phyloP scores from a whole-genome alignment of 352 stramenopile species.

The Phytophthora pluvialis region DNA sequence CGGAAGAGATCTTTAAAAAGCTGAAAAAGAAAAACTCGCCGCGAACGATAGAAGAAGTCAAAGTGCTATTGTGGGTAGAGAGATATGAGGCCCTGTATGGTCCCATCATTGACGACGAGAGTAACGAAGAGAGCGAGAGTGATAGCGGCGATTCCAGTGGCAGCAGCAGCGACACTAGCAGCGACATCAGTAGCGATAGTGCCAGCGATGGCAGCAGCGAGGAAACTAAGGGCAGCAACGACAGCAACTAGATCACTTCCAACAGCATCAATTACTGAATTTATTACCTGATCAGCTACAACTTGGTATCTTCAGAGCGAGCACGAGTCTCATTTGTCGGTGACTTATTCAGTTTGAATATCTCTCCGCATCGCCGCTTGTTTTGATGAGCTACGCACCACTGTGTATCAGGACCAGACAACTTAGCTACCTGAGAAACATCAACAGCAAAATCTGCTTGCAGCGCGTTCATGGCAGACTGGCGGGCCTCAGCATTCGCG shows the following conservation, averaged over 20 bases:
- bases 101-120: slow-evolving; percentile 22
- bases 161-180: slow-evolving; percentile 7
- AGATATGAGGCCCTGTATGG: slow-evolving; percentile 43
- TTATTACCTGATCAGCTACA: background rate
- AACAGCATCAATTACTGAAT: slow-evolving; percentile 4
- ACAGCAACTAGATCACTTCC: slow-evolving; percentile 4
- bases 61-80: slow-evolving; percentile 56
- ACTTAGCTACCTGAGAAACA: background rate
- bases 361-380: slow-evolving; percentile 37
- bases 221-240: background rate
- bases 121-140: slow-evolving; percentile 13
- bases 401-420: slow-evolving; percentile 1
- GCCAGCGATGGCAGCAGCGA: slow-evolving; percentile 4
- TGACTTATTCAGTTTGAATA: slow-evolving; percentile 16
- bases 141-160: slow-evolving; percentile 8
- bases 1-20: slow-evolving; percentile 32
- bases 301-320: background rate
- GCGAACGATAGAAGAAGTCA: slow-evolving; percentile 33
- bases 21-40: slow-evolving; percentile 15
- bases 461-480: slow-evolving; percentile 27
- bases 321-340: background rate
- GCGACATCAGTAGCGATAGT: slow-evolving; percentile 3
- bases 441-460: slow-evolving; percentile 29
- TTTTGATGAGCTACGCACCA: slow-evolving; percentile 53
- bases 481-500: slow-evolving; percentile 27